phyloP scores from a whole-genome alignment of 1,284 basidiomycete species.

The Lentinus polychrous region DNA sequence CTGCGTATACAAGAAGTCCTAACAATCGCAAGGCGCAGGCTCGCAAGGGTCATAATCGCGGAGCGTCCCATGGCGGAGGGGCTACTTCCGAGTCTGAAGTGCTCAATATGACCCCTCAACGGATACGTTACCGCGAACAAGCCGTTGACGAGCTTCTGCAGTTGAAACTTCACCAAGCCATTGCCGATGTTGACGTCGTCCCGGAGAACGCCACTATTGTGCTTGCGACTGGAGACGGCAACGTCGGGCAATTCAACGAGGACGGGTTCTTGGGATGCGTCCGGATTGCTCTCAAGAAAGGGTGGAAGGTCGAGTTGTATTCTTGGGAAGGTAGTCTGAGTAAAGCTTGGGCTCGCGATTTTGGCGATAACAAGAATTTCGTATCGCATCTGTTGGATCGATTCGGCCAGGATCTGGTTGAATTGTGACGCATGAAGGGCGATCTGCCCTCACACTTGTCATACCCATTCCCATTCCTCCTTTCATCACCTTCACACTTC shows the following conservation, averaged over 20 bases:
- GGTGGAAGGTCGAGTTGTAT: conserved; percentile 85
- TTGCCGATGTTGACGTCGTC: conserved; percentile 60
- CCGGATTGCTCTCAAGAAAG: conserved; percentile 71
- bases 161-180: conserved; percentile 78
- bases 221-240: conserved; percentile 85
- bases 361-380: conserved; percentile 37
- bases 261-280: conserved; percentile 84
- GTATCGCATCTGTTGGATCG: conserved; percentile 24
- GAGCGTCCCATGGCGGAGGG: conserved; percentile 9
- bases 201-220: conserved; percentile 69
- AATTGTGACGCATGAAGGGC: conserved; percentile 22
- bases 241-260: conserved; percentile 82
- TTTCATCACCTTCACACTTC: too few relatives aligned
- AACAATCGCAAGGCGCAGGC: conserved; percentile 9
- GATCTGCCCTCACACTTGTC: too few relatives aligned
- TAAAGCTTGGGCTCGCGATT: conserved; percentile 62
- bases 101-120: conserved; percentile 20
- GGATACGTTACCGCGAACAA: conserved; percentile 66
- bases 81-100: conserved; percentile 11
- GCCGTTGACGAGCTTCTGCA: conserved; percentile 86
- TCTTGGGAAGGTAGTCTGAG: conserved; percentile 80
- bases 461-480: too few relatives aligned
- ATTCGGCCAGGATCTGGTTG: conserved; percentile 27
- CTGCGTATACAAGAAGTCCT: conserved; percentile 1
- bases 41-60: conserved; percentile 8